Base-by-base conservation (phyloP, 805 yeast species). In the Candida stauntonica region DNA sequence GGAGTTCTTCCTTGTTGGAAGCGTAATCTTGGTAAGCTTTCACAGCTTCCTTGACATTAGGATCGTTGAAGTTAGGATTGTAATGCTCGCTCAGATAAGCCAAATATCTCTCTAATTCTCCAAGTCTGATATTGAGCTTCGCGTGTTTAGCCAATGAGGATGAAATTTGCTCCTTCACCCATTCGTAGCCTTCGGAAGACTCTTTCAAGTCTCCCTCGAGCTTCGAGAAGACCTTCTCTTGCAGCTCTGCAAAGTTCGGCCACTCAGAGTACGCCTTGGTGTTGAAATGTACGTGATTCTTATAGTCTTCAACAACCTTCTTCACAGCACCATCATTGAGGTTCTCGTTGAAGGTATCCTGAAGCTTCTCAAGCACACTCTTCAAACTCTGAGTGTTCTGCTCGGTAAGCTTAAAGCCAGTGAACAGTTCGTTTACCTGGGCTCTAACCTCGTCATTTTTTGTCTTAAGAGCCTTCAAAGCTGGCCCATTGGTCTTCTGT, bases 311-410 rank as follows among this genome's bases (percentile, higher is more conserved):
- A 14, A 87, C 79, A 2, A 89, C 79, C 16, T 67, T 72, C 57
- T 86, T 86, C 15, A 89, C 96, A 0, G 89, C 94, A 7, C 78
- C 76, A 61, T 89, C 96, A 55, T 89, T 87, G 63, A 87, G 77
- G 52, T 87, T 83, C 33, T 84, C 86, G 51, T 87, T 86, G 60
- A 84, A 88, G n/a, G 73, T 72, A 3, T 66, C 54, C 7, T 68
- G 58, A 61, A 89, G 64, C 5, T 61, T 60, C 3, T 61, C 58
- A 35, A 86, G 55, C 14, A 83, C 67, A 3, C 45, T 24, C 40
- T 70, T 46, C 17, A 52, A 17, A 14, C 30, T 17, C 5, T 42
- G 27, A 29, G 64, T 30, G 29, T 54, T 52, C 11, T 48, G 42
- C 34, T 51, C 50, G 17, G 57, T 47, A 16, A 41, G 17, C 17